phyloP scores from a whole-genome alignment of 805 yeast species.

The Saccharomyces cerevisiae region DNA sequence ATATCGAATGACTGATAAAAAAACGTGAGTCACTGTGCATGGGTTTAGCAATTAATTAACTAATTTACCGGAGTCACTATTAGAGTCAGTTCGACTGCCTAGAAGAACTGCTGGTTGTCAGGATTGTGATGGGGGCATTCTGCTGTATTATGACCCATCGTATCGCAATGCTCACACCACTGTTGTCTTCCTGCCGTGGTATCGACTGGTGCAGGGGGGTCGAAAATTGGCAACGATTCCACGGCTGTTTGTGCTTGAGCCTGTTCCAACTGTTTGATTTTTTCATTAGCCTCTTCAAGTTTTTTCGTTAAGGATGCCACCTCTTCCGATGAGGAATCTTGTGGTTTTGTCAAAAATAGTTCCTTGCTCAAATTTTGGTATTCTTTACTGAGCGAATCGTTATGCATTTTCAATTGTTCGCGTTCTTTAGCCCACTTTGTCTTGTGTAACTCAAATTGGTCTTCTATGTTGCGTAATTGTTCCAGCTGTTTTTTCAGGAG shows the following conservation, averaged over 20 bases:
- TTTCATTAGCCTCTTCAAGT: slow-evolving; percentile 22
- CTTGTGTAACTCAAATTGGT: slow-evolving; percentile 10
- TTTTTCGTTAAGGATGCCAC: slow-evolving; percentile 26
- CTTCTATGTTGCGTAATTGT: slow-evolving; percentile 8
- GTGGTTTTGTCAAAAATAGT: slow-evolving; percentile 12
- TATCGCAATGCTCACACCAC: slow-evolving; percentile 93
- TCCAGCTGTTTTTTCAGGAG: slow-evolving; percentile 8
- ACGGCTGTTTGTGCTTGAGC: slow-evolving; percentile 1
- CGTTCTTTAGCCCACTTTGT: slow-evolving; percentile 22
- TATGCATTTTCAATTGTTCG: slow-evolving; percentile 25
- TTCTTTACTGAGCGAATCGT: slow-evolving; percentile 23
- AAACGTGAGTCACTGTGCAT: slow-evolving; percentile 2
- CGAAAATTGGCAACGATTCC: slow-evolving; percentile 24
- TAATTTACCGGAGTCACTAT: neutral
- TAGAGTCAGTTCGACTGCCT: neutral
- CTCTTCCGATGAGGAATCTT: slow-evolving; percentile 11
- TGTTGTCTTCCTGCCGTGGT: slow-evolving; percentile 64
- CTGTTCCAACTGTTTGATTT: slow-evolving; percentile 15
- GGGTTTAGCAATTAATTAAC: neutral
- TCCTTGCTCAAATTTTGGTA: slow-evolving; percentile 22
- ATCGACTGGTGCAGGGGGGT: slow-evolving; percentile 27
- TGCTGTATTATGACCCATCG: slow-evolving; percentile 77
- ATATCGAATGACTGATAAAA: neutral
- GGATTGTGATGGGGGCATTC: slow-evolving; percentile 72
- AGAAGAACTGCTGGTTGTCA: slow-evolving; percentile 6